Base-by-base conservation (phyloP, 768 basidiomycete species). In the Amanita rimosa region DNA sequence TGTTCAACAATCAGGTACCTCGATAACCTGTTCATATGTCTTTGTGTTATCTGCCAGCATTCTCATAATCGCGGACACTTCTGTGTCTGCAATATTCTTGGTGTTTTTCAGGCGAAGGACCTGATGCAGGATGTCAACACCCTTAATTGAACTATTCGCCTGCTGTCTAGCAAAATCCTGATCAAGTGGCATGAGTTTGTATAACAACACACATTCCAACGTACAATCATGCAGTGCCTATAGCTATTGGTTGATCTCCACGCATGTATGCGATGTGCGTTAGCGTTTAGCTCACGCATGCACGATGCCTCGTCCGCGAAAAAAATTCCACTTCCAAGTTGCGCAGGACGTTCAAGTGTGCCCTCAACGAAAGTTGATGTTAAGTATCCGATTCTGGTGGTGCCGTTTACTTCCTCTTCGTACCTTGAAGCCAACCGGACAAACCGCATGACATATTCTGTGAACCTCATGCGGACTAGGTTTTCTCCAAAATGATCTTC, bases 401-500 rank as follows among this genome's bases (percentile, higher is more conserved):
- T 62, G 0, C 90, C 90, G 14, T 72, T 73, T n/a, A 82, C 77
- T 58, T 96, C 94, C 59, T 78, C 75, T 59, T 98, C 96, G 58
- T 93, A 95, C 38, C 86, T 77, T 10, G 93, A 84, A 2, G 95
- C 88, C 29, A 98, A 69, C 17, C 91, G 78, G 29, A 96, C 81
- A 61, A 99, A 97, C 2, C 94, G 80, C 36, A 65, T 63, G 0
- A 88, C 81, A 61, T 95, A 98, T 60, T 98, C 95, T 10, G 84
- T 79, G 60, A 98, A 93, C 22, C 92, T 78, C 56, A 84, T 75
- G 8, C 94, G 83, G 7, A 99, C 89, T 52, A 89, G 70, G 35
- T 78, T 71, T 66, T 98, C 96, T 24, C 94, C 92, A 59, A 85
- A 93, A 57, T 96, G 95, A 46, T 85, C 82, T n/a, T 83, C 77